Evolutionary conservation across 2,329 filamentous ascomycete genomes (phyloP).

Genomic region (Cytospora chrysosperma): DNA sequence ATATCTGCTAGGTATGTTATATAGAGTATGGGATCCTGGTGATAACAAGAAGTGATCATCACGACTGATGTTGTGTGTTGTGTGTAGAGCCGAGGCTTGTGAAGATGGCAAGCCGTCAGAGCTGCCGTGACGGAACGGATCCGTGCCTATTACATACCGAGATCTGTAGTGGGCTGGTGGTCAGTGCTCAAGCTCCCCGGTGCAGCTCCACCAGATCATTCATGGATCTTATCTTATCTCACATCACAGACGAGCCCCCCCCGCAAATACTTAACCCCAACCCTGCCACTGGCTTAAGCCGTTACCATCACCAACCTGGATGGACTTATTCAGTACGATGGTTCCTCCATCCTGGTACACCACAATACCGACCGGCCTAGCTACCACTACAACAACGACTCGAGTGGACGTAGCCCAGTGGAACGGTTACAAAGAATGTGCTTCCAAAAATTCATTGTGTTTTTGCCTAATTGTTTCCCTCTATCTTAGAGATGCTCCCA

Average conservation of each 20-base stretch:
- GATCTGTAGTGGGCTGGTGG: neutral
- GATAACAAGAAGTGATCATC: neutral
- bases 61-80: neutral
- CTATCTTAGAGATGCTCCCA: neutral
- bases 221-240: conserved; percentile 8
- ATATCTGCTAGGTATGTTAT: neutral
- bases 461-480: no score
- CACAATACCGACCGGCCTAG: neutral
- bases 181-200: neutral
- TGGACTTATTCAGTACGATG: no score
- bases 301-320: no score
- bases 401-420: neutral
- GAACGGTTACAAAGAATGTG: no score
- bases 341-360: neutral
- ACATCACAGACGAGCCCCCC: neutral
- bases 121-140: neutral
- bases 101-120: neutral
- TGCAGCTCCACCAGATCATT: neutral
- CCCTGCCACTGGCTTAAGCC: neutral
- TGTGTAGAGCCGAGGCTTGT: neutral
- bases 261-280: neutral
- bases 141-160: no score
- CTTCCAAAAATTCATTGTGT: no score
- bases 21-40: neutral
- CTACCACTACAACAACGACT: neutral